A percentile compares a stretch with the other conserved stretches of the same genome.
These are phyloP conservation scores for Gynochthodes officinalis DNA, from an alignment of 257 asterid species.

Conservation along the genomic window DNA sequence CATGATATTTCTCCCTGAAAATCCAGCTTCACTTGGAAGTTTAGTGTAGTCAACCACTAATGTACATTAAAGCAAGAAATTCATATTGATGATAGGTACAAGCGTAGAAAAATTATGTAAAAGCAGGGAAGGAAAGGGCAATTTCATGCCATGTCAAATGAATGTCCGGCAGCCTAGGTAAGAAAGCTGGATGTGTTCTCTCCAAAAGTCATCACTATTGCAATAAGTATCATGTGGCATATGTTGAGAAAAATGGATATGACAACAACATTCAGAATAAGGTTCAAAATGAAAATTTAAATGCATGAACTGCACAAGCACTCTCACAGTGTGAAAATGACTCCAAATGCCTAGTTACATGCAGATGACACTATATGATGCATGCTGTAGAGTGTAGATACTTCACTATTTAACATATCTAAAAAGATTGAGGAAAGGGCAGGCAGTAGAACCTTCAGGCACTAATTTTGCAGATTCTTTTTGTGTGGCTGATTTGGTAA, in stretches of 20 bases:
- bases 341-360: not conserved
- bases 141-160: too few relatives aligned
- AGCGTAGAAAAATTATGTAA: too few relatives aligned
- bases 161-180: too few relatives aligned
- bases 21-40: not conserved
- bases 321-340: not conserved
- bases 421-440: not conserved
- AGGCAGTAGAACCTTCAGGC: constrained; percentile 15
- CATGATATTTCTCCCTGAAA: not conserved
- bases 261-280: not conserved
- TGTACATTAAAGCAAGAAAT: not conserved
- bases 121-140: too few relatives aligned
- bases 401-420: not conserved
- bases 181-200: not conserved
- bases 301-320: not conserved
- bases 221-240: not conserved
- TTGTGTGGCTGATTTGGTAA: not conserved
- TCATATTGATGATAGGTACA: too few relatives aligned
- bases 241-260: not conserved
- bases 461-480: not conserved
- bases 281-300: not conserved
- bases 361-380: not conserved
- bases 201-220: not conserved
- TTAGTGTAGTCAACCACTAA: not conserved
- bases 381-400: not conserved